Conservation (phyloP, 1,139 yeast species). For the Candida glucosophila region DNA sequence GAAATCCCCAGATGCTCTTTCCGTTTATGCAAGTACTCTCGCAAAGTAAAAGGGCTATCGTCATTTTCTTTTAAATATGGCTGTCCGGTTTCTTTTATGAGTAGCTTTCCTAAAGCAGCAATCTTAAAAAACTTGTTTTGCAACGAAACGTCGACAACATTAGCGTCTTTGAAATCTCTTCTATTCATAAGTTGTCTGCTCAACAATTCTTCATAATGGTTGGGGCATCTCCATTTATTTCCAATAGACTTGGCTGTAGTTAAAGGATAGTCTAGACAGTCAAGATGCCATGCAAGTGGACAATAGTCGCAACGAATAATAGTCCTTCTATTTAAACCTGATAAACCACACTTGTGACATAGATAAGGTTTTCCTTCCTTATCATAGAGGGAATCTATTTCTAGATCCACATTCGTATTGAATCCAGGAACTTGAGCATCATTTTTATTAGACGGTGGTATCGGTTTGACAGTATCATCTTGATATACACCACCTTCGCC, state of each 20-base stretch:
- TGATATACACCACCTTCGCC: constrained; percentile 66
- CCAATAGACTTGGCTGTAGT: constrained; percentile 71
- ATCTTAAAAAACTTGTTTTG: constrained; percentile 27
- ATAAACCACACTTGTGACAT: constrained; percentile 70
- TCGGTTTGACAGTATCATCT: constrained; percentile 51
- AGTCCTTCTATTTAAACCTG: constrained; percentile 48
- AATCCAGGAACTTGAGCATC: constrained; percentile 32
- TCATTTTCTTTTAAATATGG: constrained; percentile 31
- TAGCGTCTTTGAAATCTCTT: constrained; percentile 48
- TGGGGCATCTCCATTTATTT: constrained; percentile 88
- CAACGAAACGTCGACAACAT: constrained; percentile 42
- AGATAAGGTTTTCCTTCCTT: constrained; percentile 54
- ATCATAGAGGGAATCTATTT: constrained; percentile 59
- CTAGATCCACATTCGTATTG: constrained; percentile 40
- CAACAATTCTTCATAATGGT: constrained; percentile 59
- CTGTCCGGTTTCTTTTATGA: constrained; percentile 59
- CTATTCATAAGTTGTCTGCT: constrained; percentile 21
- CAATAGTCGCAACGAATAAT: constrained; percentile 82
- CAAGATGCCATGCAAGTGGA: constrained; percentile 83
- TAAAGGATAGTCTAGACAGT: constrained; percentile 75
- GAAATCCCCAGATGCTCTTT: constrained; percentile 19
- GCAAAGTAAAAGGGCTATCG: constrained; percentile 15
- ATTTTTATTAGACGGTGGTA: constrained; percentile 29
- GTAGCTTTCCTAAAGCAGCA: constrained; percentile 46
- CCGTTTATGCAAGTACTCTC: constrained; percentile 24